Conservation (phyloP, 768 basidiomycete species). For the Amanita fuliginea region DNA sequence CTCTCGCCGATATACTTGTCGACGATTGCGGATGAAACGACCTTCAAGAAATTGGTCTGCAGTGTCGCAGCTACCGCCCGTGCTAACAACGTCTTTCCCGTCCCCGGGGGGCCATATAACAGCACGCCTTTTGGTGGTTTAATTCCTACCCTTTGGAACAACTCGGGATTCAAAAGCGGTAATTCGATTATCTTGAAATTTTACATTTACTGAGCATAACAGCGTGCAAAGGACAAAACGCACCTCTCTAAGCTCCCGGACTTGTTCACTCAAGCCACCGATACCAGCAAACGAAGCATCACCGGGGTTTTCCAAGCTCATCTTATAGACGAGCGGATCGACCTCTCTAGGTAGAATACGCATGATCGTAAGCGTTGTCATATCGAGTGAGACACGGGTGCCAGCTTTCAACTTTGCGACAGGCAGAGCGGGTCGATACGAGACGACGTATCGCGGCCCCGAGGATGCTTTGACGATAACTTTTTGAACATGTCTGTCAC, state of each 20-base stretch:
- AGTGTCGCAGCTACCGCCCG: slow-evolving; percentile 93
- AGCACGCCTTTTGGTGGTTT: slow-evolving; percentile 94
- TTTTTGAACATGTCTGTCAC: slow-evolving; percentile 14
- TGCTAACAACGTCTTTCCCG: slow-evolving; percentile 92
- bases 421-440: slow-evolving; percentile 90
- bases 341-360: slow-evolving; percentile 96
- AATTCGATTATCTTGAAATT: slow-evolving; percentile 94
- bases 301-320: slow-evolving; percentile 97
- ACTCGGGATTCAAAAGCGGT: slow-evolving; percentile 86
- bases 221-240: neutral
- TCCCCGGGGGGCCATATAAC: slow-evolving; percentile 93
- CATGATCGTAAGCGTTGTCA: slow-evolving; percentile 99
- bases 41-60: slow-evolving; percentile 95
- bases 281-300: slow-evolving; percentile 94
- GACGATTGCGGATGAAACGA: slow-evolving; percentile 96
- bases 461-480: slow-evolving; percentile 99
- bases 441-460: slow-evolving; percentile 97
- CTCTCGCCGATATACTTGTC: slow-evolving; percentile 99
- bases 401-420: slow-evolving; percentile 85
- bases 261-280: slow-evolving; percentile 92
- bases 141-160: slow-evolving; percentile 94
- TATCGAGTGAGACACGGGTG: slow-evolving; percentile 93
- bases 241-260: slow-evolving; percentile 91
- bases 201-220: neutral
- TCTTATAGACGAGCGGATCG: slow-evolving; percentile 97